These are phyloP conservation scores for Yamadazyma diddensiae DNA, from an alignment of 1,139 yeast genomes.

Conservation along the genomic window DNA sequence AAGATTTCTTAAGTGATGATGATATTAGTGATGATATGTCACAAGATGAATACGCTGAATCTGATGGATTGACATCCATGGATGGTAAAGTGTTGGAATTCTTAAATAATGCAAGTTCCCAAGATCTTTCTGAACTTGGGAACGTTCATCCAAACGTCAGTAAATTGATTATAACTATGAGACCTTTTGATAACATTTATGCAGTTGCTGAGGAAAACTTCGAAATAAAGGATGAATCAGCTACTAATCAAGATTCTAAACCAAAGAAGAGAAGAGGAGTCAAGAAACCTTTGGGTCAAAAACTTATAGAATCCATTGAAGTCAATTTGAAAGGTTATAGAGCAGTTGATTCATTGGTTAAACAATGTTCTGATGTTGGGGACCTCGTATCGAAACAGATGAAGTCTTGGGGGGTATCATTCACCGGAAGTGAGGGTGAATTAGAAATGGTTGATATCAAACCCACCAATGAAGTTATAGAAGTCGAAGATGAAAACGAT, in stretches of 20 bases:
- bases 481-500: slow-evolving; percentile 23
- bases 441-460: slow-evolving; percentile 49
- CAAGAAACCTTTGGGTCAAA: slow-evolving; percentile 67
- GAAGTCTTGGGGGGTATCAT: slow-evolving; percentile 80
- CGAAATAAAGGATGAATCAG: slow-evolving; percentile 15
- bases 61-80: slow-evolving; percentile 45
- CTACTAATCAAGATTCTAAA: slow-evolving; percentile 21
- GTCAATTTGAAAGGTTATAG: slow-evolving; percentile 79
- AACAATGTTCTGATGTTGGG: slow-evolving; percentile 80
- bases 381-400: slow-evolving; percentile 67
- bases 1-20: slow-evolving; percentile 33
- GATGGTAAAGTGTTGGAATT: slow-evolving; percentile 72
- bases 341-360: slow-evolving; percentile 88
- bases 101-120: slow-evolving; percentile 69
- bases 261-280: slow-evolving; percentile 34
- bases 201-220: slow-evolving; percentile 58
- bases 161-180: slow-evolving; percentile 50
- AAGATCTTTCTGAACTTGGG: slow-evolving; percentile 79
- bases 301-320: slow-evolving; percentile 68
- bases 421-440: slow-evolving; percentile 58
- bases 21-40: slow-evolving; percentile 38
- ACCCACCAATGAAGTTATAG: slow-evolving; percentile 30
- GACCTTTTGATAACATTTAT: slow-evolving; percentile 67
- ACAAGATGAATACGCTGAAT: slow-evolving; percentile 34
- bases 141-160: slow-evolving; percentile 71